These are phyloP conservation scores for Pneumocystis wakefieldiae DNA, from an alignment of 1,139 yeast species.

Conservation along the genomic window DNA sequence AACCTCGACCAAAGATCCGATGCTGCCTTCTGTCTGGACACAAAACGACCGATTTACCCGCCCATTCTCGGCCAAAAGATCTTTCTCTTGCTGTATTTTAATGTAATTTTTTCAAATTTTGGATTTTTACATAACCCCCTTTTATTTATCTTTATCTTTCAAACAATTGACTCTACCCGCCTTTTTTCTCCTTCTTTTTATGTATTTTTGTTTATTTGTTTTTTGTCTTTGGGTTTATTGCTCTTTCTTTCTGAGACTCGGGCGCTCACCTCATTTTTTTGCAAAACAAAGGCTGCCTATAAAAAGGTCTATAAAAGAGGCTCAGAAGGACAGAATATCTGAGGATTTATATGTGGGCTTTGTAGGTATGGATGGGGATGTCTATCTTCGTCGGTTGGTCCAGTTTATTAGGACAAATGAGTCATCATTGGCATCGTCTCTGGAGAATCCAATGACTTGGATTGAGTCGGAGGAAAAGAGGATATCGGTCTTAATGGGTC, in stretches of 20 bases:
- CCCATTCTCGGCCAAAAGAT: conserved; percentile 12
- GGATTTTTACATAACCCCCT: not conserved
- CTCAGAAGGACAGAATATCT: not conserved
- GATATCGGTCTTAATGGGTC: conserved; percentile 31
- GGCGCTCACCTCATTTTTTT: too few species aligned
- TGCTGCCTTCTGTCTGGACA: conserved; percentile 17
- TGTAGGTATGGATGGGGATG: conserved; percentile 22
- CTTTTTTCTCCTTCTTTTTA: too few species aligned
- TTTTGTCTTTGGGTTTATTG: too few species aligned
- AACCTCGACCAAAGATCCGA: conserved; percentile 14
- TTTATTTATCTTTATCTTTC: too few species aligned
- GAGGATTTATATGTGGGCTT: not conserved
- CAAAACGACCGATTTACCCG: conserved; percentile 14
- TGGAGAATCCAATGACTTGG: conserved; percentile 20
- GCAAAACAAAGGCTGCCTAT: too few species aligned
- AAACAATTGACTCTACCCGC: too few species aligned
- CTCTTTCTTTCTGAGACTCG: too few species aligned
- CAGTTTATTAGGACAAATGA: conserved; percentile 28
- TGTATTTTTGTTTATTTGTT: too few species aligned
- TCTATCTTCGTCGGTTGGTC: conserved; percentile 26
- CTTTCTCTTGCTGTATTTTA: conserved; percentile 9
- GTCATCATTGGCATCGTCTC: conserved; percentile 25
- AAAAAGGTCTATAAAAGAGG: not conserved
- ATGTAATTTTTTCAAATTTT: not conserved
- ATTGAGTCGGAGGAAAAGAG: conserved; percentile 17